phyloP scores from a whole-genome alignment of 176 grass and related monocot genomes.

The Carex parvula region DNA sequence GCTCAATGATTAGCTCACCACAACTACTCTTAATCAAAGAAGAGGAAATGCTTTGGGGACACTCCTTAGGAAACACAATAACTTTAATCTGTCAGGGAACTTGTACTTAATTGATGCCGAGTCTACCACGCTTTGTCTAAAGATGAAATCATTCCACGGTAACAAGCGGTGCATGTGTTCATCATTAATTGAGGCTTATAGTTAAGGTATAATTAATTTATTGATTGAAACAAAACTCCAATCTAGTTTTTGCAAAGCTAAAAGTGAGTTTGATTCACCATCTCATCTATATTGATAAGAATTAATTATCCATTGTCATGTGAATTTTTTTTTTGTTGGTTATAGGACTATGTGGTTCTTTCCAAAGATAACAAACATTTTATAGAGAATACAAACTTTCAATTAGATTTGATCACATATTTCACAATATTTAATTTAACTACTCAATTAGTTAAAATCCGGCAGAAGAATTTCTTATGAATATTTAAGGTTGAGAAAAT shows the following conservation, averaged over 20 bases:
- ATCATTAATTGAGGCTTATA: background rate
- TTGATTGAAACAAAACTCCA: background rate
- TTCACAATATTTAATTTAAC: background rate
- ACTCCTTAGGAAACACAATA: background rate
- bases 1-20: conserved; percentile 31
- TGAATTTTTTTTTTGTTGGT: background rate
- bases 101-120: background rate
- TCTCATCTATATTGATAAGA: background rate
- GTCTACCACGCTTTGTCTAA: background rate
- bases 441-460: too few relatives aligned
- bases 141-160: background rate
- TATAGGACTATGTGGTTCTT: too few relatives aligned
- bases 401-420: background rate
- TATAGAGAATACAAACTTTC: background rate
- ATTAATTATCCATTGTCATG: too few relatives aligned
- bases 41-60: conserved; percentile 1
- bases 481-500: too few relatives aligned
- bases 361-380: background rate
- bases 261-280: background rate
- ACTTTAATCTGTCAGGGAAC: background rate
- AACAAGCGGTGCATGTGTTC: background rate
- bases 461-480: too few relatives aligned
- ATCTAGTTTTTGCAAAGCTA: background rate
- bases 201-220: background rate
- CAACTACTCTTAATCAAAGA: conserved; percentile 32